phyloP scores from a whole-genome alignment of 1,284 basidiomycete genomes.

The Cutaneotrichosporon mucoides region DNA sequence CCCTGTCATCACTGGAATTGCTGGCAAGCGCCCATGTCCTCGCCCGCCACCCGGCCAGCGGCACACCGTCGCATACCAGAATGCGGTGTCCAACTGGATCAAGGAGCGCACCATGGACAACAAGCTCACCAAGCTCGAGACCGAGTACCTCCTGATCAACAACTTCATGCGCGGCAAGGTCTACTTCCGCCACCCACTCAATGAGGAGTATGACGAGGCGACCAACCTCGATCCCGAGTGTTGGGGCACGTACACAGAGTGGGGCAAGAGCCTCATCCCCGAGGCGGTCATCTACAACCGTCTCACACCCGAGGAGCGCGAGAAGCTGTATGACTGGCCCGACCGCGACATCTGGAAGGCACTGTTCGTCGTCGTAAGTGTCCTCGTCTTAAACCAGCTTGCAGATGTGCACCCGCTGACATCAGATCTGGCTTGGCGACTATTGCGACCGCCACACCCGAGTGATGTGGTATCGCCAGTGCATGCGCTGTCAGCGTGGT shows the following conservation, averaged over 20 bases:
- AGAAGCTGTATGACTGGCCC: neutral
- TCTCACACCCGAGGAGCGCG: neutral
- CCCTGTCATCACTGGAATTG: neutral
- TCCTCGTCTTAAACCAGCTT: neutral
- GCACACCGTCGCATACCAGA: neutral
- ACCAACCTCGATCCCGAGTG: conserved; percentile 2
- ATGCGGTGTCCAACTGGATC: neutral
- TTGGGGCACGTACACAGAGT: neutral
- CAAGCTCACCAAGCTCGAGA: neutral
- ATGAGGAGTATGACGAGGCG: neutral
- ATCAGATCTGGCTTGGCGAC: neutral
- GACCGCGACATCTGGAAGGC: neutral
- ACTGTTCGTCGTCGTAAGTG: neutral
- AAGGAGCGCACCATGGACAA: neutral
- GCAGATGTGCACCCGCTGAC: neutral
- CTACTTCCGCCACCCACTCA: neutral
- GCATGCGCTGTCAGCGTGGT: neutral
- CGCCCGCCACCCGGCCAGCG: neutral
- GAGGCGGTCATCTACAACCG: neutral
- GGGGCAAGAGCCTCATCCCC: neutral
- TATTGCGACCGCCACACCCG: neutral
- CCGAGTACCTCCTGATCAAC: neutral
- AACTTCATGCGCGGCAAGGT: neutral
- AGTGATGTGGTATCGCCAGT: neutral
- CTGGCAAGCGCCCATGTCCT: neutral